Percentiles rank a stretch among this genome's conserved stretches.
Conservation (phyloP, 805 yeast genomes). For the Yamadazyma endophytica region DNA sequence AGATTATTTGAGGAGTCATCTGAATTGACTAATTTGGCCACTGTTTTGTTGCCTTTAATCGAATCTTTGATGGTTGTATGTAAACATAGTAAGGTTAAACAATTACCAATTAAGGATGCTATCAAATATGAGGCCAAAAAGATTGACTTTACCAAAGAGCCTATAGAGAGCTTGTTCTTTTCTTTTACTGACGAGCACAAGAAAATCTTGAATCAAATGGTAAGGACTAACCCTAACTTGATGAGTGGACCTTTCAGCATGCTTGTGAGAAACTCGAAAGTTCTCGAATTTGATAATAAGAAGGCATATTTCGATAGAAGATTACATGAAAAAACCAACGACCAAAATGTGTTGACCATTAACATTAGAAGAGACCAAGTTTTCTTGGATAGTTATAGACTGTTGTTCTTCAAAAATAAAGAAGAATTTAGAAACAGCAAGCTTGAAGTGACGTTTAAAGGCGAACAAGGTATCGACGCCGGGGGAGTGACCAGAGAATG, state of each 20-base stretch:
- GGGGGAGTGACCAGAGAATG: conserved; percentile 98
- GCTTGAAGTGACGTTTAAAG: conserved; percentile 78
- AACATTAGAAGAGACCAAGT: conserved; percentile 85
- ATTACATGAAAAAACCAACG: conserved; percentile 50
- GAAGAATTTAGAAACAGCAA: conserved; percentile 70
- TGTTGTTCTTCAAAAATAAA: conserved; percentile 71
- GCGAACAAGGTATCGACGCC: conserved; percentile 96
- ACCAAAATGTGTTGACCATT: conserved; percentile 50
- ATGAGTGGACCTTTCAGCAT: conserved; percentile 95
- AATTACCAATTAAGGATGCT: conserved; percentile 50
- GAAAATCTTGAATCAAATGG: conserved; percentile 85
- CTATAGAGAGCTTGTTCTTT: conserved; percentile 74
- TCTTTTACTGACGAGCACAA: conserved; percentile 87
- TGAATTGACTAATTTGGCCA: conserved; percentile 52
- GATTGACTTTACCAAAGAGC: conserved; percentile 67
- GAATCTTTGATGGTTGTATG: conserved; percentile 97
- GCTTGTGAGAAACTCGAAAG: conserved; percentile 81
- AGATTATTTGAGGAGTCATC: conserved; percentile 57
- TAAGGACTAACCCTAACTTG: conserved; percentile 81
- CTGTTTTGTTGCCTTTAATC: conserved; percentile 77
- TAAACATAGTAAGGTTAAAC: conserved; percentile 70
- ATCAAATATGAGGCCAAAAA: conserved; percentile 58
- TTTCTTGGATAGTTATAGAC: conserved; percentile 83
- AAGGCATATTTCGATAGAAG: conserved; percentile 77
- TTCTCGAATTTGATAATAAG: conserved; percentile 92